These are phyloP conservation scores for Trichoderma koningiopsis DNA, from an alignment of 2,329 filamentous ascomycete species.

Conservation along the genomic window DNA sequence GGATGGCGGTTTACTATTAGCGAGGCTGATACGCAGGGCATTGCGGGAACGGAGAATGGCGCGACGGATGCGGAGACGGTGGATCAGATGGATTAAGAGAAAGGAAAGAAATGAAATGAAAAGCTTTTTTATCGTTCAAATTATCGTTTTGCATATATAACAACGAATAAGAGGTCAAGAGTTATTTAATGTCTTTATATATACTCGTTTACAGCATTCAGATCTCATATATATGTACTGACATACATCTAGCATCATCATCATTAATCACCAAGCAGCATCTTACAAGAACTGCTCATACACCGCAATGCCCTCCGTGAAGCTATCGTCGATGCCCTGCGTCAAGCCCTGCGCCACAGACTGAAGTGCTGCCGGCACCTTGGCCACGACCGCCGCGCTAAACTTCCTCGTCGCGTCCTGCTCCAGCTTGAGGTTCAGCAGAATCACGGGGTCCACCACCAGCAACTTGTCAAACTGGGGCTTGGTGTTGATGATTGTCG, in stretches of 20 bases:
- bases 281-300: not conserved
- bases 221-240: not conserved
- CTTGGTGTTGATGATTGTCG: constrained; percentile 44
- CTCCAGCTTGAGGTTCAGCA: constrained; percentile 46
- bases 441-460: constrained; percentile 47
- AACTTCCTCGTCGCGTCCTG: constrained; percentile 44
- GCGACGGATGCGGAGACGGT: constrained; percentile 34
- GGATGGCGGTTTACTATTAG: constrained; percentile 65
- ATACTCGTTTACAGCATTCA: not conserved
- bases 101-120: not conserved
- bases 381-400: constrained; percentile 41
- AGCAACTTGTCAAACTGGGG: constrained; percentile 48
- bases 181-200: not conserved
- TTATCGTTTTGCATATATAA: not conserved
- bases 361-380: constrained; percentile 43
- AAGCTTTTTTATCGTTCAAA: not conserved
- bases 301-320: constrained; percentile 41
- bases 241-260: no score
- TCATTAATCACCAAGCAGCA: no score
- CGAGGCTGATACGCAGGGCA: constrained; percentile 45
- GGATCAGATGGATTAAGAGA: constrained; percentile 36
- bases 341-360: constrained; percentile 40
- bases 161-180: not conserved
- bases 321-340: constrained; percentile 43
- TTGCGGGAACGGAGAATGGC: constrained; percentile 26